Conservation (phyloP, 371 early-diverging fungal genomes). For the Sporodiniella umbellata region DNA sequence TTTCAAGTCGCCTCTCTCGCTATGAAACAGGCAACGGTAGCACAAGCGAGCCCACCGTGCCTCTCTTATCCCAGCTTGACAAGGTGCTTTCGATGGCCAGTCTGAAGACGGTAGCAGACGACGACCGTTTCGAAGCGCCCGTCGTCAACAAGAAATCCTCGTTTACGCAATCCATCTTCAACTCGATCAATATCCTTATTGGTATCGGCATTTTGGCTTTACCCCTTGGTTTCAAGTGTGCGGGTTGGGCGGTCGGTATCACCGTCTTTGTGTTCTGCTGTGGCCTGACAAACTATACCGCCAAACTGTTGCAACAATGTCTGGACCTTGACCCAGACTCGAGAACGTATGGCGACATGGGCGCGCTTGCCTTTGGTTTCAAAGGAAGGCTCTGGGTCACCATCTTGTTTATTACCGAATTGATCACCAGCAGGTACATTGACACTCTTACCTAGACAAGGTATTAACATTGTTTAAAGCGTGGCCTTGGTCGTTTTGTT, state of each 20-base stretch:
- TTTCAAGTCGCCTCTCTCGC: background rate
- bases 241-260: conserved; percentile 66
- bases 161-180: conserved; percentile 49
- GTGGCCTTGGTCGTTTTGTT: conserved; percentile 42
- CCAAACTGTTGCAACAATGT: conserved; percentile 60
- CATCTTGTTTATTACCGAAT: conserved; percentile 60
- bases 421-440: conserved; percentile 57
- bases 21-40: background rate
- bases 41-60: conserved; percentile 13
- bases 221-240: conserved; percentile 61
- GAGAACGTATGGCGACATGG: conserved; percentile 67
- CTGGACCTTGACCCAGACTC: conserved; percentile 46
- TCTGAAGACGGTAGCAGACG: conserved; percentile 34
- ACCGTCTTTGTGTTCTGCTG: conserved; percentile 54
- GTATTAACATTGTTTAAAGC: too few relatives aligned
- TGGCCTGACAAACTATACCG: conserved; percentile 60
- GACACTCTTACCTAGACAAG: too few relatives aligned
- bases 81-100: conserved; percentile 28
- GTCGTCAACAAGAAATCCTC: conserved; percentile 31
- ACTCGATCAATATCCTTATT: conserved; percentile 64
- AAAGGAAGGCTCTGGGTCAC: conserved; percentile 49
- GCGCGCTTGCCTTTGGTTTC: conserved; percentile 66
- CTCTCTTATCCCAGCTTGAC: conserved; percentile 24
- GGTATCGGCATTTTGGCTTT: conserved; percentile 59
- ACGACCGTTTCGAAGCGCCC: conserved; percentile 15